Conservation (phyloP, 257 asterid genomes). For the Eucommia ulmoides region DNA sequence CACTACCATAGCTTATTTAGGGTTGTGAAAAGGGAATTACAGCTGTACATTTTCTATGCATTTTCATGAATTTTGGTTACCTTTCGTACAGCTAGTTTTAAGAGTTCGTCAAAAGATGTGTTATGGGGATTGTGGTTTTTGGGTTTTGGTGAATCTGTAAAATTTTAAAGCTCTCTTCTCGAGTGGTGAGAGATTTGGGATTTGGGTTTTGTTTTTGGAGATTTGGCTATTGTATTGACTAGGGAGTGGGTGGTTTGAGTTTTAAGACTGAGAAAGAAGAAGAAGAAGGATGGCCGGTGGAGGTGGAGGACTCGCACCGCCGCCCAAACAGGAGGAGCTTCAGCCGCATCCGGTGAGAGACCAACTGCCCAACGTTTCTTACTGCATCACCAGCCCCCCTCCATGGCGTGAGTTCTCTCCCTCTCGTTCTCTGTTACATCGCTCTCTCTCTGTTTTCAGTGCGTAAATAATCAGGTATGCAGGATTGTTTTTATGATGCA, state of each 20-base stretch:
- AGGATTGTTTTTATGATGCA: no score
- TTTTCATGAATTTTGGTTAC: background rate
- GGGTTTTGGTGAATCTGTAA: conserved; percentile 5
- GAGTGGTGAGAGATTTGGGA: background rate
- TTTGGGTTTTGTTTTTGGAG: conserved; percentile 6
- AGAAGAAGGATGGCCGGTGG: conserved; percentile 35
- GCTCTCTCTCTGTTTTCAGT: no score
- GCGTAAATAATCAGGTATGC: no score
- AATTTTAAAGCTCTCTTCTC: conserved; percentile 1
- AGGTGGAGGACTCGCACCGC: conserved; percentile 62
- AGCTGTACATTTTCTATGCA: background rate
- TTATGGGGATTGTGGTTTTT: conserved; percentile 9
- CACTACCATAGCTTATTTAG: background rate
- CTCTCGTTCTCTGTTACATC: no score
- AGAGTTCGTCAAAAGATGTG: background rate
- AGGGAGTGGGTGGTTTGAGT: conserved; percentile 5
- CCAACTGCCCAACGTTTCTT: conserved; percentile 72
- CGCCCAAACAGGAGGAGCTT: conserved; percentile 74
- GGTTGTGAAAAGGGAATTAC: no score
- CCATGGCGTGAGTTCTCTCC: conserved; percentile 79
- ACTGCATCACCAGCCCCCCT: conserved; percentile 89
- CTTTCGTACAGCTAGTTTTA: background rate
- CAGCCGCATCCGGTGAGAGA: conserved; percentile 78
- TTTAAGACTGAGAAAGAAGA: background rate
- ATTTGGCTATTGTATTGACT: background rate